Evolutionary conservation across 2,329 filamentous ascomycete genomes (phyloP).

Genomic region (Colletotrichum sp.): DNA sequence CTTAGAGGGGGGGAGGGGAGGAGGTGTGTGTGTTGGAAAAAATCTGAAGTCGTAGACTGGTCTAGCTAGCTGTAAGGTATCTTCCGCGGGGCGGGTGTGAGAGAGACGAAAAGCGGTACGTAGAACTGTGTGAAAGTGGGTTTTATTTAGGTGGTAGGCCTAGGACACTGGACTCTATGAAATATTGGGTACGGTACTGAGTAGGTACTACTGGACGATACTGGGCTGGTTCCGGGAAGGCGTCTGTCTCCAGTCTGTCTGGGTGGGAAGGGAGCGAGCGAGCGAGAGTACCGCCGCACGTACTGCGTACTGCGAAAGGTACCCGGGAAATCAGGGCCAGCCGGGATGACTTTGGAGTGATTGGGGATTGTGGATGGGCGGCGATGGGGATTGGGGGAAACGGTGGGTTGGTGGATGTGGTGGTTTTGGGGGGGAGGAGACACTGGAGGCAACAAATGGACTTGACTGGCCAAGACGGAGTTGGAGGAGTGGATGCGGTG

Average conservation of each 20-base stretch:
- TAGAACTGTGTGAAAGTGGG: constrained; percentile 1
- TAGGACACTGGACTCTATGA: background rate
- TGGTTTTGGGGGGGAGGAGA: background rate
- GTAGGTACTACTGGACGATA: background rate
- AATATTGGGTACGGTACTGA: background rate
- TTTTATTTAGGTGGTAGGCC: background rate
- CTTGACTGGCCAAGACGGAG: background rate
- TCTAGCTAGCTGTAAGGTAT: background rate
- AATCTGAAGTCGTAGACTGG: background rate
- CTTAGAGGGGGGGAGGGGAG: constrained; percentile 6
- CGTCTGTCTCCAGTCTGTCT: background rate
- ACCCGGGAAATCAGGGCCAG: background rate
- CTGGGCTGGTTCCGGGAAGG: background rate
- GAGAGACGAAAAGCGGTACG: background rate
- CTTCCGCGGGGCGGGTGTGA: constrained; percentile 7
- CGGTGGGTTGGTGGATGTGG: background rate
- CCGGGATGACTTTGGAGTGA: background rate
- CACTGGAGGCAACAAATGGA: background rate
- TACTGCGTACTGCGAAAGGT: background rate
- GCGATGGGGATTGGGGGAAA: background rate
- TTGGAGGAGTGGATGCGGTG: background rate
- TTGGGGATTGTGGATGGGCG: background rate
- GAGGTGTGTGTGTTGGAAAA: background rate
- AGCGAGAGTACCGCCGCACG: background rate
- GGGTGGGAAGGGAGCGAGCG: background rate